phyloP scores from a whole-genome alignment of 1,139 yeast species.

The Trichomonascaceae sp. region DNA sequence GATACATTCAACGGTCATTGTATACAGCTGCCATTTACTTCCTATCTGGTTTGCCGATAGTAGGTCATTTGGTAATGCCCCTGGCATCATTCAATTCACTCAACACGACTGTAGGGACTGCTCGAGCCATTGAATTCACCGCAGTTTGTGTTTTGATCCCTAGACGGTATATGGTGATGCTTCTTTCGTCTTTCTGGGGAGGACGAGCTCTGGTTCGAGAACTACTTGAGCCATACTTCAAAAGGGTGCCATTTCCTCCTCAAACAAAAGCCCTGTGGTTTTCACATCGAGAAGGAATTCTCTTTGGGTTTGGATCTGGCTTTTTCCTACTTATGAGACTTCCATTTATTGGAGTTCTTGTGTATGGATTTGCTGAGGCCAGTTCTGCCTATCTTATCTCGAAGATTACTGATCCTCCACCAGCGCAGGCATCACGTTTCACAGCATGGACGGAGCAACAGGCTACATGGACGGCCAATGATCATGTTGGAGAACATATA shows the following conservation, averaged over 20 bases:
- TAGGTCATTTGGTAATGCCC: conserved; percentile 42
- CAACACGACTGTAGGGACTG: conserved; percentile 43
- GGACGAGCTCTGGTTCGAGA: conserved; percentile 42
- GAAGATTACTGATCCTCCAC: conserved; percentile 50
- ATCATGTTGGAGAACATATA: neutral
- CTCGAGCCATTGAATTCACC: conserved; percentile 39
- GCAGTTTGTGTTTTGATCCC: conserved; percentile 36
- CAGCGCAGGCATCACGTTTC: conserved; percentile 27
- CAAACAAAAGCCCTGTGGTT: conserved; percentile 48
- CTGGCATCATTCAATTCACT: conserved; percentile 41
- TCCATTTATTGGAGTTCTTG: conserved; percentile 44
- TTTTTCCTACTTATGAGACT: conserved; percentile 41
- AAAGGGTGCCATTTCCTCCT: conserved; percentile 41
- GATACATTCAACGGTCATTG: conserved; percentile 26
- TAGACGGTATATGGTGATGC: conserved; percentile 32
- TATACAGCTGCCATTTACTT: conserved; percentile 26
- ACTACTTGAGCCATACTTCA: conserved; percentile 48
- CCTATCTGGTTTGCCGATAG: conserved; percentile 33
- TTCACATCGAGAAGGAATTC: conserved; percentile 49
- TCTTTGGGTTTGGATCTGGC: conserved; percentile 54
- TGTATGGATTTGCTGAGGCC: conserved; percentile 53
- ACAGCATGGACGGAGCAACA: conserved; percentile 25
- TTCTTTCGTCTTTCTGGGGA: conserved; percentile 45
- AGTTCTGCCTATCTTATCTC: conserved; percentile 51
- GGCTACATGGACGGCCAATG: conserved; percentile 24